Evolutionary conservation across 352 stramenopile species (phyloP), one percentile per base, ranked within the genome.

Genomic region (Sclerospora graminicola): DNA sequence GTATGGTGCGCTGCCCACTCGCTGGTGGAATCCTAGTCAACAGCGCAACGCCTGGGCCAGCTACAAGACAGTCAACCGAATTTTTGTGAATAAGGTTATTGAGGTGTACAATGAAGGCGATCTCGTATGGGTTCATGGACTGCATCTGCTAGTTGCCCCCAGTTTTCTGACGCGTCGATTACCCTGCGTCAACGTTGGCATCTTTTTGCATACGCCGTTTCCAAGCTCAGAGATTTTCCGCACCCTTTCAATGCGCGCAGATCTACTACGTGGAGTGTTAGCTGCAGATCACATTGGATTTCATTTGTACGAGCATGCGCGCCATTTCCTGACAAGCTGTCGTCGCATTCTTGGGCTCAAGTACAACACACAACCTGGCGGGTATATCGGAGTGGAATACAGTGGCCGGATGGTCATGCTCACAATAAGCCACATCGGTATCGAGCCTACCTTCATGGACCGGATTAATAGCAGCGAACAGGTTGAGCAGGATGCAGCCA

Each of bases 141-240:
- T 98, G 18, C 96, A 99, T 74, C 65, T 99, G n/a, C 74, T 99
- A 19, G 87, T 99, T 5, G 79, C 98, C 15, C 96, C 96, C 6
- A 97, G 84, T n/a, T 99, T 98, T 51, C 63, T 99, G 13, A 87
- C 86, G 2, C 71, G 95, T 28, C 71, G 87, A 11, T 74, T 98
- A 31, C 88, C 86, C 23, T 70, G 65, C 18, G 95, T 97, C 27
- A 97, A 97, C 53, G 90, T 99, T 42, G 96, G 95, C 8, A 76
- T 99, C 11, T 99, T 99, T 55, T 59, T 99, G 24, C 96, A 99
- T 63, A 98, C 95, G n/a, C 96, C 96, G 8, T 99, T 99, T 63
- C 96, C 96, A 19, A 98, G 88, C 41, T 98, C 91, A 0, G 96
- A 99, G 63, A 98, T 99, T 31, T 99, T 99, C 59, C 78, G 95